Base-by-base conservation (phyloP, 768 basidiomycete species). In the Pulveroboletus sp. region DNA sequence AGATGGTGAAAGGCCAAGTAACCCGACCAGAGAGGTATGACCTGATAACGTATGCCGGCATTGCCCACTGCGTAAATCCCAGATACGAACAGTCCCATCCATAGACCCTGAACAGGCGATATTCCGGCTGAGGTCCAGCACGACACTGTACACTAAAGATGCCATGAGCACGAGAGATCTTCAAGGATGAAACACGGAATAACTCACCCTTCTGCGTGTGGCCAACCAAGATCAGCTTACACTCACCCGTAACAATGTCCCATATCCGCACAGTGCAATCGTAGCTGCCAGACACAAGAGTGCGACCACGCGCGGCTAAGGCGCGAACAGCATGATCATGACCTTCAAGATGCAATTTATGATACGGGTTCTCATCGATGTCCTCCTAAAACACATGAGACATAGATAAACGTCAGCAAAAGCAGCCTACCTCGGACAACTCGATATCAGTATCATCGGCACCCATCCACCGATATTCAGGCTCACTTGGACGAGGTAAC, bases 41-140 rank as follows among this genome's bases (percentile, higher is more conserved):
- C 95, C 95, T 5, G 85, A 83, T 20, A 98, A 76, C 3, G 83
- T 83, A 61, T 90, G 83, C 27, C 84, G 76, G 51, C 86, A 89
- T 61, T 84, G 77, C 0, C 95, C 95, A 2, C 79, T 91, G 43
- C 77, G 79, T 30, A 95, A 74, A 58, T 89, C 86, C 95, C 95
- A 99, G 30, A 99, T 82, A 42, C 91, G 89, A 54, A 98, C 94
- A 2, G 92, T 94, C 39, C 92, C 89, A 67, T 98, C 95, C 94
- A 97, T 95, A 5, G 94, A 97, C 8, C 95, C 95, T 2, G 96
- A 98, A 57, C 91, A 93, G 23, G 92, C 92, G 64, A 93, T 89
- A 46, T 91, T 83, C 17, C 93, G 88, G 40, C 75, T 73, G 34
- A 84, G 78, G 64, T 98, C 95, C 34, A 94, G 79, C 11, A 94